Evolutionary conservation across 305 asterid species (phyloP).

Genomic region (Euphrasia arctica): DNA sequence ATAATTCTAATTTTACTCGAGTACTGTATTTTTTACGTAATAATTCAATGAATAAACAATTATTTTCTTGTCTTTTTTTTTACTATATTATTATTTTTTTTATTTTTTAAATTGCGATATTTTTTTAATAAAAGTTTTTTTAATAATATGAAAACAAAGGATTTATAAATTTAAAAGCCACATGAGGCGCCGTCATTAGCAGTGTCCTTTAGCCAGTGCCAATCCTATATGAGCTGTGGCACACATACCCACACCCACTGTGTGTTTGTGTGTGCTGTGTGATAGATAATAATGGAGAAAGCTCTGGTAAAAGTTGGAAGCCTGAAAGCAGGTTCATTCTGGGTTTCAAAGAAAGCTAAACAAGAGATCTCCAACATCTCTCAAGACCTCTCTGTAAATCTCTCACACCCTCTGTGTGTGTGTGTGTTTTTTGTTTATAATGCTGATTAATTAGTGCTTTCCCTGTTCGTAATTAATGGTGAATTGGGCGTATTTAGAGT

Average conservation of each 20-base stretch:
- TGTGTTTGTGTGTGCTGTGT: constrained; percentile 5
- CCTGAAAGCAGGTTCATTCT: constrained; percentile 71
- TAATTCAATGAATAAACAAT: too few species aligned
- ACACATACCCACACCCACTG: constrained; percentile 18
- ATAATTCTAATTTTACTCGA: too few species aligned
- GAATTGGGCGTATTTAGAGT: constrained; percentile 20
- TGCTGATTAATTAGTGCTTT: constrained; percentile 18
- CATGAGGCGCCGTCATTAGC: neutral
- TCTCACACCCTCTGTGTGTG: neutral
- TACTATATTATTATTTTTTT: too few species aligned
- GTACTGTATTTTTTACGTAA: too few species aligned
- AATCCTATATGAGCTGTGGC: constrained; percentile 40
- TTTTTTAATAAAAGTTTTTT: too few species aligned
- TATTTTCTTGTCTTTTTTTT: too few species aligned
- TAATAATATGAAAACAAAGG: too few species aligned
- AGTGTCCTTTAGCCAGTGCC: constrained; percentile 10
- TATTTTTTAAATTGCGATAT: too few species aligned
- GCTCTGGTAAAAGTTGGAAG: constrained; percentile 76
- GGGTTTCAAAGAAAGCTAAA: constrained; percentile 90
- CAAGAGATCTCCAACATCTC: constrained; percentile 81
- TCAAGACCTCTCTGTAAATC: constrained; percentile 66
- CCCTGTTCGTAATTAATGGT: constrained; percentile 22
- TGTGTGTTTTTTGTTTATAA: constrained; percentile 5
- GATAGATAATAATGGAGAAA: constrained; percentile 62
- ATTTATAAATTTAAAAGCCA: too few species aligned